Conservation (phyloP, 2,329 filamentous ascomycete species). For the Mycosphaerella sp. region DNA sequence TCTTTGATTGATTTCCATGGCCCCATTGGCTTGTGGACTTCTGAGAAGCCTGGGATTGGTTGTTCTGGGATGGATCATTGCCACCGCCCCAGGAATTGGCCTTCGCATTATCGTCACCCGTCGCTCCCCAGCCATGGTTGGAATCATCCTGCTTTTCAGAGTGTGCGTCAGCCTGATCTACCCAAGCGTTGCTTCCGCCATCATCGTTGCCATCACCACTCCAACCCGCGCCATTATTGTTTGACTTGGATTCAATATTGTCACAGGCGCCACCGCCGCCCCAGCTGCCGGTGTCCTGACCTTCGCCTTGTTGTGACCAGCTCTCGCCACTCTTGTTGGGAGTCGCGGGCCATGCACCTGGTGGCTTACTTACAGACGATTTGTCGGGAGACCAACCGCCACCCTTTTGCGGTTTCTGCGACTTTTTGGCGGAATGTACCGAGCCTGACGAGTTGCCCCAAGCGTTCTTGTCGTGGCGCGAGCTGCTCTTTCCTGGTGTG, state of each 20-base stretch:
- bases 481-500: background rate
- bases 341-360: background rate
- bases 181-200: conserved; percentile 1
- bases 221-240: background rate
- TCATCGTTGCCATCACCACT: background rate
- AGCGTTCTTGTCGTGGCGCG: background rate
- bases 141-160: background rate
- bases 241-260: background rate
- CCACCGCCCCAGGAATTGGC: conserved; percentile 12
- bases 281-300: background rate
- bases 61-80: background rate
- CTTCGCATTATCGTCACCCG: background rate
- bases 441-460: background rate
- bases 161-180: background rate
- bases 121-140: background rate
- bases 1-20: background rate
- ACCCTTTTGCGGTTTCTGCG: background rate
- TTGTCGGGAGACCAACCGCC: background rate
- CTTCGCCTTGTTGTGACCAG: conserved; percentile 3
- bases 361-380: background rate
- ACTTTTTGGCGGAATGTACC: background rate
- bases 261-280: background rate
- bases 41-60: background rate
- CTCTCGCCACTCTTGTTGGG: background rate
- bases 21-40: background rate